These are phyloP conservation scores for Allodekkera sacchari DNA, from an alignment of 805 yeast species.

Conservation along the genomic window DNA sequence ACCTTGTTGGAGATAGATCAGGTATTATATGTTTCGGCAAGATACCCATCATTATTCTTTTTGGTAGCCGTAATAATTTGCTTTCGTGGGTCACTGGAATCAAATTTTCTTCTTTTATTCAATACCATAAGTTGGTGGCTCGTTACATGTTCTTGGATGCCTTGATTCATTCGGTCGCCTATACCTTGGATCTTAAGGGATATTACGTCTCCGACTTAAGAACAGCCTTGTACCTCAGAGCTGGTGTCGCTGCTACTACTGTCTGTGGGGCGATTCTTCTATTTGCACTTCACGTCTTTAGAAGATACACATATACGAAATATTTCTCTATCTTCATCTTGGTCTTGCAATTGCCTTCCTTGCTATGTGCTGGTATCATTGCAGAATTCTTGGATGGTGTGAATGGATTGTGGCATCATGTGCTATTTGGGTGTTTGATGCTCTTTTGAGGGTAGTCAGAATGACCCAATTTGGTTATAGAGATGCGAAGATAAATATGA, in stretches of 20 bases:
- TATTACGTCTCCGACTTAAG: conserved; percentile 5
- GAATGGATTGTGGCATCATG: conserved; percentile 29
- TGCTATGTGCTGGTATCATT: conserved; percentile 52
- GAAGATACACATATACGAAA: conserved; percentile 52
- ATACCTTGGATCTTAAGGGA: conserved; percentile 15
- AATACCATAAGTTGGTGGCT: conserved; percentile 61
- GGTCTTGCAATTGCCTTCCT: conserved; percentile 45
- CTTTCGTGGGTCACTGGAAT: conserved; percentile 36
- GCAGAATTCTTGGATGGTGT: conserved; percentile 28
- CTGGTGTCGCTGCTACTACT: conserved; percentile 34
- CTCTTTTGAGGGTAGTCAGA: conserved; percentile 31
- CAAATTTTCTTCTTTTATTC: conserved; percentile 34
- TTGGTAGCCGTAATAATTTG: conserved; percentile 41
- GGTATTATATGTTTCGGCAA: conserved; percentile 32
- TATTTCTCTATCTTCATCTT: conserved; percentile 52
- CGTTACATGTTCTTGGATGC: conserved; percentile 35
- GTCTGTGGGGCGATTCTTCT: conserved; percentile 35
- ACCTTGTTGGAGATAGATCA: conserved; percentile 25
- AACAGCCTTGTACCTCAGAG: conserved; percentile 11
- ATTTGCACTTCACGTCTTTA: conserved; percentile 43
- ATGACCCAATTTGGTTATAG: conserved; percentile 18
- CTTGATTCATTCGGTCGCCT: conserved; percentile 32
- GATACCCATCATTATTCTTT: conserved; percentile 35
- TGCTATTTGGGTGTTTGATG: conserved; percentile 45
- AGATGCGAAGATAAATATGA: conserved; percentile 13